These are phyloP conservation scores for Flaveria robusta DNA, from an alignment of 129 eudicot genomes.

Conservation along the genomic window DNA sequence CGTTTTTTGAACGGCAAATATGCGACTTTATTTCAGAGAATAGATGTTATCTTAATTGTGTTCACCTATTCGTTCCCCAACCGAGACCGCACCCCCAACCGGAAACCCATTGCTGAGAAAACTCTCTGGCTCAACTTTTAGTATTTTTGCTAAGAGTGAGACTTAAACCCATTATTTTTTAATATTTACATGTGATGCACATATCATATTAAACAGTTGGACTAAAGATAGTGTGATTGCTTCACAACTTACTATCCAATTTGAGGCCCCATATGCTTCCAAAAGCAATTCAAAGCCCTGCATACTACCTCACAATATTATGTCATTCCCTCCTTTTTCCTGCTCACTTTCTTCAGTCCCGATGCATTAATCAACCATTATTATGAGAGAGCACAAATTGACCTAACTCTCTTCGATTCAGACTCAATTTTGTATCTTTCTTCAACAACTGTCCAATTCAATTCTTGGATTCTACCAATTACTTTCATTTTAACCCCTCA, in stretches of 20 bases:
- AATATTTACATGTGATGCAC: too few relatives aligned
- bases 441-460: background rate
- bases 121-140: too few relatives aligned
- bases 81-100: too few relatives aligned
- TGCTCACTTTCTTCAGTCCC: conserved; percentile 61
- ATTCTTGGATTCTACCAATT: conserved; percentile 21
- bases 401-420: conserved; percentile 37
- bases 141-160: too few relatives aligned
- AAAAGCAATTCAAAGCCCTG: conserved; percentile 49
- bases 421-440: background rate
- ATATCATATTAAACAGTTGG: too few relatives aligned
- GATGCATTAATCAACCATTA: conserved; percentile 44
- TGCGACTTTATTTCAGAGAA: too few relatives aligned
- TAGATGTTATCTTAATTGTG: too few relatives aligned
- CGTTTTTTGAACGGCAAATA: too few relatives aligned
- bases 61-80: too few relatives aligned
- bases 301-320: conserved; percentile 19
- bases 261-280: conserved; percentile 40
- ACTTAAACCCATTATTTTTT: too few relatives aligned
- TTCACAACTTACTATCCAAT: conserved; percentile 23
- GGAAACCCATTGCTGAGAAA: too few relatives aligned
- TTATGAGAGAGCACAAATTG: conserved; percentile 23
- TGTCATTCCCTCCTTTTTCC: conserved; percentile 42
- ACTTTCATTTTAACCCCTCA: background rate
- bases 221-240: too few relatives aligned